Base-by-base conservation (phyloP, 2,329 filamentous ascomycete species). In the Teratosphaeria pseudoeucalypti region DNA sequence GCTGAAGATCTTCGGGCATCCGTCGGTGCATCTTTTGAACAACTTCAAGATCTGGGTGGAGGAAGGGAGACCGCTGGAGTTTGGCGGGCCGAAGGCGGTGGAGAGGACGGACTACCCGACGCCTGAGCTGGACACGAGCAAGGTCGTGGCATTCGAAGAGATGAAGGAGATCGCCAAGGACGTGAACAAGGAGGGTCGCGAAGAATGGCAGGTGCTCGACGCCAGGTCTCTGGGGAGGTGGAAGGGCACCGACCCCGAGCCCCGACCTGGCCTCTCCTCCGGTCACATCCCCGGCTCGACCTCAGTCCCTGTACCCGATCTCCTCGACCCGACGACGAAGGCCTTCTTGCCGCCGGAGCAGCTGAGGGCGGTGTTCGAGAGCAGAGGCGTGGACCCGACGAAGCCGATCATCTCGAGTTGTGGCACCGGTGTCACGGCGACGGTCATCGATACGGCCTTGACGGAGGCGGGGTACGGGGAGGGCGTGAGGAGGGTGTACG, bases 31-130 rank as follows among this genome's bases (percentile, higher is more conserved):
- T 73, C 76, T 99, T 19, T 77, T 99, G 58, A 95, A 99, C 78
- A 99, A 99, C 77, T 99, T 96, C 77, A 89, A 87, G 73, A 76
- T 89, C n/a, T 99, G 92, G 90, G 86, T 92, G 1, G 88, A 92
- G 37, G 81, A 95, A 70, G 90, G 89, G 1, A 83, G 86, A 65
- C 89, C 91, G 0, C 88, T 86, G 0, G 91, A 96, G 76, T 85
- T 85, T n/a, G 92, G 92, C 2, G 78, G 85, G 68, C 76, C 85
- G 58, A 79, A 84, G 58, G 71, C 79, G 53, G 78, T 74, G 2
- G 66, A 74, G 7, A 62, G 64, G 27, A 73, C 73, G 14, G 68
- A 74, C 5, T 81, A 81, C 63, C 72, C 76, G 1, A 67, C 75
- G 2, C 74, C 77, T 0, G 66, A 75, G 60, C 67, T 79, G 23